Conservation (phyloP, 2,329 filamentous ascomycete species). For the Penicillium hordei region DNA sequence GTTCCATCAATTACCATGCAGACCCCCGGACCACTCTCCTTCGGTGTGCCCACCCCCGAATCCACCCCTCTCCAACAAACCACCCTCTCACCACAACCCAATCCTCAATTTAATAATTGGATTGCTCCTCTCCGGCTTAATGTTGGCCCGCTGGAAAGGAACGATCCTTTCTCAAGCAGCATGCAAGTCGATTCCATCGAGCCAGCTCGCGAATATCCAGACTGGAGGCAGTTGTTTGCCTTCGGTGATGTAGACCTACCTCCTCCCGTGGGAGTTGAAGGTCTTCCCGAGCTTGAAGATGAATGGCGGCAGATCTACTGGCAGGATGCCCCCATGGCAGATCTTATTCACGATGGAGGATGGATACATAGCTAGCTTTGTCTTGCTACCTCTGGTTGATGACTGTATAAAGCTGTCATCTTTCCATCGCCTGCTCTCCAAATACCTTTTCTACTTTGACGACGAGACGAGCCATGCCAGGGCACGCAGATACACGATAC, state of each 20-base stretch:
- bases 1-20: slow-evolving; percentile 22
- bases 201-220: slow-evolving; percentile 36
- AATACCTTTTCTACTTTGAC: slow-evolving; percentile 7
- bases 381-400: slow-evolving; percentile 1
- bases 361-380: slow-evolving; percentile 36
- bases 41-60: slow-evolving; percentile 34
- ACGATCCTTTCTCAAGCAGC: slow-evolving; percentile 25
- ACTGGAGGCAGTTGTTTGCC: slow-evolving; percentile 46
- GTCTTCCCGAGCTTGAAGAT: slow-evolving; percentile 43
- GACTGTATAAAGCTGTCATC: background rate
- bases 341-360: slow-evolving; percentile 42
- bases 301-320: slow-evolving; percentile 49
- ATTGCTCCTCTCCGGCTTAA: slow-evolving; percentile 31
- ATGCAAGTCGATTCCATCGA: slow-evolving; percentile 36
- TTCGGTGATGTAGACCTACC: slow-evolving; percentile 41
- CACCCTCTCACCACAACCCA: slow-evolving; percentile 27
- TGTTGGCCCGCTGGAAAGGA: slow-evolving; percentile 26
- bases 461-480: slow-evolving; percentile 26
- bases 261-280: slow-evolving; percentile 39
- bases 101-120: slow-evolving; percentile 34
- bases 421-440: background rate
- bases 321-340: slow-evolving; percentile 45
- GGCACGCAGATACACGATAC: slow-evolving; percentile 14
- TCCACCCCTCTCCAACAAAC: slow-evolving; percentile 27
- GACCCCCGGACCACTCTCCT: slow-evolving; percentile 24